A percentile compares a stretch with the other conserved stretches of the same genome.
These are phyloP conservation scores for Metschnikowia colocasiae DNA, from an alignment of 805 yeast species.

Conservation along the genomic window DNA sequence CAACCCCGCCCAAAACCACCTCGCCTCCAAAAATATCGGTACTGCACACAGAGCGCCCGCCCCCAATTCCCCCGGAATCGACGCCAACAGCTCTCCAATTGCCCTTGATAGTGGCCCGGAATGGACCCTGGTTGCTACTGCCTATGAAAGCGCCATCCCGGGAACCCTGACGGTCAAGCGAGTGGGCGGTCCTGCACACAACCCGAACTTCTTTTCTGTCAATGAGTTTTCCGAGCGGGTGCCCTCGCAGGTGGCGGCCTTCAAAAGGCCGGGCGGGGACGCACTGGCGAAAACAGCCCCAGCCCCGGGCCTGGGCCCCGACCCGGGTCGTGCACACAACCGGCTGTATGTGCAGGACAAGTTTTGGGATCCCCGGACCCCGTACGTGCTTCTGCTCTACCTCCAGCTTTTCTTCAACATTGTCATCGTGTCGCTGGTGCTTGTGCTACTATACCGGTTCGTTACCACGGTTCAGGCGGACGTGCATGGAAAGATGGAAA, in stretches of 20 bases:
- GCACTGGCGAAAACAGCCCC: not conserved
- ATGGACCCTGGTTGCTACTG: conserved; percentile 2
- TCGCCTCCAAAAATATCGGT: not conserved
- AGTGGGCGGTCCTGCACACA: not conserved
- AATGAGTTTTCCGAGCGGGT: conserved; percentile 4
- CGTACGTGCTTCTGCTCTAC: conserved; percentile 57
- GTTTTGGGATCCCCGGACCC: conserved; percentile 44
- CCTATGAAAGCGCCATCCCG: not conserved
- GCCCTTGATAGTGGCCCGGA: not conserved
- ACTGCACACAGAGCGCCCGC: not conserved
- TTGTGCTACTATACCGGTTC: conserved; percentile 50
- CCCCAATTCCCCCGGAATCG: not conserved
- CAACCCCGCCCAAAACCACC: conserved; percentile 1
- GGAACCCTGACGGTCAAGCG: not conserved
- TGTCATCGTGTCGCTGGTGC: conserved; percentile 45
- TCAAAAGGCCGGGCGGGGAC: not conserved
- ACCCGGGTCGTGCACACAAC: not conserved
- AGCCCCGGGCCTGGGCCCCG: not conserved
- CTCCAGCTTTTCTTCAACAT: conserved; percentile 61
- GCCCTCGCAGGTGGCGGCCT: not conserved
- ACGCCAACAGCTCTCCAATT: conserved; percentile 10
- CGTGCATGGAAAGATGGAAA: conserved; percentile 65
- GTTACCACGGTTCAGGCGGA: conserved; percentile 59
- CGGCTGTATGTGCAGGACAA: not conserved
- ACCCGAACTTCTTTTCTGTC: conserved; percentile 9